These are phyloP conservation scores for Penicillium sp. DNA, from an alignment of 2,329 filamentous ascomycete species.

Conservation along the genomic window DNA sequence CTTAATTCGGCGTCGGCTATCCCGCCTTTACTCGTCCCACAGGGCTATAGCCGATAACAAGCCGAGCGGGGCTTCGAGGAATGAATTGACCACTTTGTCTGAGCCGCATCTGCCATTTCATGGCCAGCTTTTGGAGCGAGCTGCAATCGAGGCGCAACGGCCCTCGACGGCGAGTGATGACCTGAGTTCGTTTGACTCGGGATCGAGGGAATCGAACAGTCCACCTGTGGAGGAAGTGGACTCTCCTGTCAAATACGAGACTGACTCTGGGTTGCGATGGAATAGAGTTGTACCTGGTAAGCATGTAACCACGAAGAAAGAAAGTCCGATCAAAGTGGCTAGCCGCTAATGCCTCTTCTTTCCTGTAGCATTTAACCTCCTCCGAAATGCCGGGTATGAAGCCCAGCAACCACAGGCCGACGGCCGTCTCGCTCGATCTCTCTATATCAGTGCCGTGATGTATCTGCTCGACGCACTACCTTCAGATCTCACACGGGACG, in stretches of 20 bases:
- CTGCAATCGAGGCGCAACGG: conserved; percentile 16
- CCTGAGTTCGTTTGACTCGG: conserved; percentile 26
- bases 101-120: conserved; percentile 27
- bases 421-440: conserved; percentile 39
- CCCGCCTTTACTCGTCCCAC: conserved; percentile 32
- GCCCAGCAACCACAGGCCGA: conserved; percentile 42
- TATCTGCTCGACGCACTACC: conserved; percentile 48
- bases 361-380: conserved; percentile 42
- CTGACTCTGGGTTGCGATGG: conserved; percentile 42
- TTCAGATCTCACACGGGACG: conserved; percentile 39
- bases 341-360: background rate
- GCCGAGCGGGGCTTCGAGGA: conserved; percentile 13
- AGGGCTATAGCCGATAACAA: conserved; percentile 20
- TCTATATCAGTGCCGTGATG: conserved; percentile 46
- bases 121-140: conserved; percentile 4
- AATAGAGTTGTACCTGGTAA: conserved; percentile 45
- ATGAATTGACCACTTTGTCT: conserved; percentile 21
- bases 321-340: background rate
- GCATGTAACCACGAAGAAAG: background rate
- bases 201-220: conserved; percentile 23
- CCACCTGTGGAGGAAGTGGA: conserved; percentile 13
- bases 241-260: conserved; percentile 36
- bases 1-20: conserved; percentile 38
- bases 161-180: conserved; percentile 34
- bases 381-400: conserved; percentile 45